These are phyloP conservation scores for Chlorella sp. DNA, from an alignment of 139 green algal genomes.

Conservation along the genomic window DNA sequence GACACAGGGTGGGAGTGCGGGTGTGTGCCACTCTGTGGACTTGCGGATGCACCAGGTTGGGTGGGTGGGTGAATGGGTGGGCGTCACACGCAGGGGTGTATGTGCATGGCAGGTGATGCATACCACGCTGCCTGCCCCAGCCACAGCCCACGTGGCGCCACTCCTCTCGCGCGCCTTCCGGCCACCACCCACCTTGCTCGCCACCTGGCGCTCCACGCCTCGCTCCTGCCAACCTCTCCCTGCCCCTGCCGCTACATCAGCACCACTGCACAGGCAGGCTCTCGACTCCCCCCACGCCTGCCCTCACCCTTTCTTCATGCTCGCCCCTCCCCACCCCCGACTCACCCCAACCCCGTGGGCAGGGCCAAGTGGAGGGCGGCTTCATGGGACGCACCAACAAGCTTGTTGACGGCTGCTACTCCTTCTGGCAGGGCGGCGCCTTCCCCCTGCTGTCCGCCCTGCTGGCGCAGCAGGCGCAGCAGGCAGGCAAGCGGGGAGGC, in stretches of 20 bases:
- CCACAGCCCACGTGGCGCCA: background rate
- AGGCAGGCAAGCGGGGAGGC: background rate
- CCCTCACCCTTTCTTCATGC: background rate
- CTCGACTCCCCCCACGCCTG: background rate
- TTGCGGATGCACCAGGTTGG: too few relatives aligned
- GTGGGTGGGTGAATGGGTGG: too few relatives aligned
- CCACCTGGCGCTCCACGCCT: background rate
- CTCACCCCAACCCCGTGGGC: constrained; percentile 23
- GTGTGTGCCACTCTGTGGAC: too few relatives aligned
- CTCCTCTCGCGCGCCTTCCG: background rate
- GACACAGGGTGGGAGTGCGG: background rate
- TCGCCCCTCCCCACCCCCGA: background rate
- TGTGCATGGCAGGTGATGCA: too few relatives aligned
- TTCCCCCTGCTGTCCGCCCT: constrained; percentile 78
- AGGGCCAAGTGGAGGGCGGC: constrained; percentile 90
- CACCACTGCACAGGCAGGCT: background rate
- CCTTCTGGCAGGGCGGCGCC: constrained; percentile 91
- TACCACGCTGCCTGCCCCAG: background rate
- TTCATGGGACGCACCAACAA: constrained; percentile 99
- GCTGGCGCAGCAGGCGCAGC: constrained; percentile 1
- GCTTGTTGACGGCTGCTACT: constrained; percentile 99
- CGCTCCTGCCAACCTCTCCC: too few relatives aligned
- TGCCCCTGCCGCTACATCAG: background rate
- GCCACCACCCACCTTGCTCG: too few relatives aligned
- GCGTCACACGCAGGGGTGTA: too few relatives aligned